Evolutionary conservation across 2,329 filamentous ascomycete genomes (phyloP).

Genomic region (Esteya vermicola): DNA sequence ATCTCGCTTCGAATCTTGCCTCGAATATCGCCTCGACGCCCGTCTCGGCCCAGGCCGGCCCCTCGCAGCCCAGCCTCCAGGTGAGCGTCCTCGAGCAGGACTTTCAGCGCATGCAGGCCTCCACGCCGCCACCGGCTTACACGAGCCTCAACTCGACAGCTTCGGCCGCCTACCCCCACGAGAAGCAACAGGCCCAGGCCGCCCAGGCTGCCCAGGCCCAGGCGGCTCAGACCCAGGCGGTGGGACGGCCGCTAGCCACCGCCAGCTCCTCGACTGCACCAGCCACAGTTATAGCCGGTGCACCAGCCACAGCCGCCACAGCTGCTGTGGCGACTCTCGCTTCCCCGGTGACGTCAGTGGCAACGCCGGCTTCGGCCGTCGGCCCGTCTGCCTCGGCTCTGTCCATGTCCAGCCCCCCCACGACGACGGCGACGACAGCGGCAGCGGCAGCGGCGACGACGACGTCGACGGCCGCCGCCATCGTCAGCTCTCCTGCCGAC

Average conservation of each 20-base stretch:
- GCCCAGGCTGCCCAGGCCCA: slow-evolving; percentile 18
- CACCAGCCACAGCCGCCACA: neutral
- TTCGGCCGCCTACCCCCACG: slow-evolving; percentile 59
- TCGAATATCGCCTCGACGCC: too few species aligned
- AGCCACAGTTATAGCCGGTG: slow-evolving; percentile 1
- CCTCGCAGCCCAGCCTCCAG: slow-evolving; percentile 28
- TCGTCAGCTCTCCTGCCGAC: too few species aligned
- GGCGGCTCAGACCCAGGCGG: slow-evolving; percentile 3
- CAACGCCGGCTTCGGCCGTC: too few species aligned
- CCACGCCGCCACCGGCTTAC: slow-evolving; percentile 90
- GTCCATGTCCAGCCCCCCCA: too few species aligned
- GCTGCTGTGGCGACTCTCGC: too few species aligned
- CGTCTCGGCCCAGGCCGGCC: too few species aligned
- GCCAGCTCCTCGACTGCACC: too few species aligned
- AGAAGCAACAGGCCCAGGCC: slow-evolving; percentile 46
- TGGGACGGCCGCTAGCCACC: neutral
- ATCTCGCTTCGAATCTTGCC: too few species aligned
- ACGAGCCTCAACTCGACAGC: slow-evolving; percentile 53
- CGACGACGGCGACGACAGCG: neutral
- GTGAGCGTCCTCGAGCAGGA: slow-evolving; percentile 72
- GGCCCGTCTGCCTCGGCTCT: neutral
- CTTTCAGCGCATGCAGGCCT: slow-evolving; percentile 66
- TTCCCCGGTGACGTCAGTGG: too few species aligned
- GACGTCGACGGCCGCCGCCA: neutral
- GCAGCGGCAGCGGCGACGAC: neutral